Evolutionary conservation across 2,329 filamentous ascomycete species (phyloP).

Genomic region (Curvularia sp.): DNA sequence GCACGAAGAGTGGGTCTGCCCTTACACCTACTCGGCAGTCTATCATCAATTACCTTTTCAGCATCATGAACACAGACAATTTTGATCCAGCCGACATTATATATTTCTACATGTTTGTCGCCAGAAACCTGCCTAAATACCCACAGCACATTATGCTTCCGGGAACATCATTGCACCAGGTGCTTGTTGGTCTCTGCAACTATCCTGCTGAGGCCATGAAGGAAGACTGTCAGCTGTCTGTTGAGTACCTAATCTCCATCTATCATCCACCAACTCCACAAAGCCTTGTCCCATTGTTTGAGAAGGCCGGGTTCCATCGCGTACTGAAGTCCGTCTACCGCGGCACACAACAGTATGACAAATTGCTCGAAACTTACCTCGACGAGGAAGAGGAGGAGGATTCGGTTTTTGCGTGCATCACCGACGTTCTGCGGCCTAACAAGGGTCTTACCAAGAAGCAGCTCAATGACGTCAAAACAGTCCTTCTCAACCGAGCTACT

Average conservation of each 20-base stretch:
- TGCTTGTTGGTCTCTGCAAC: constrained; percentile 81
- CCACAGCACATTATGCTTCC: constrained; percentile 93
- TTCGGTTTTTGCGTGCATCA: constrained; percentile 79
- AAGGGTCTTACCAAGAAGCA: constrained; percentile 73
- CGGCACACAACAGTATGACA: constrained; percentile 77
- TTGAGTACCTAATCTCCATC: constrained; percentile 90
- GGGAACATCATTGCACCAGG: constrained; percentile 80
- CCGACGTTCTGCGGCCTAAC: constrained; percentile 72
- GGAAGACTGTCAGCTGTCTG: constrained; percentile 95
- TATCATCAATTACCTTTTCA: constrained; percentile 85
- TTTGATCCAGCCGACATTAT: constrained; percentile 85
- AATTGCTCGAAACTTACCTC: constrained; percentile 81
- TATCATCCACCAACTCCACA: constrained; percentile 88
- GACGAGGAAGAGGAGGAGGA: constrained; percentile 80
- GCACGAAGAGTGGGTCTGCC: constrained; percentile 49
- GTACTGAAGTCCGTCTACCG: constrained; percentile 91
- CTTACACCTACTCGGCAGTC: constrained; percentile 80
- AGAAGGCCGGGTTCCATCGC: constrained; percentile 82
- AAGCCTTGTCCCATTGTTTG: constrained; percentile 77
- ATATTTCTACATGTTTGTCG: constrained; percentile 98
- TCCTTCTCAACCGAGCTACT: constrained; percentile 69
- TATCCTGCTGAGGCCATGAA: constrained; percentile 81
- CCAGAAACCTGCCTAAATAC: constrained; percentile 93
- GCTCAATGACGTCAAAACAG: constrained; percentile 70
- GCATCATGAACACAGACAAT: constrained; percentile 81